Percentiles rank a stretch among this genome's conserved stretches.
phyloP scores from a whole-genome alignment of 441 rosid genomes.

The Isatis lusitanica region DNA sequence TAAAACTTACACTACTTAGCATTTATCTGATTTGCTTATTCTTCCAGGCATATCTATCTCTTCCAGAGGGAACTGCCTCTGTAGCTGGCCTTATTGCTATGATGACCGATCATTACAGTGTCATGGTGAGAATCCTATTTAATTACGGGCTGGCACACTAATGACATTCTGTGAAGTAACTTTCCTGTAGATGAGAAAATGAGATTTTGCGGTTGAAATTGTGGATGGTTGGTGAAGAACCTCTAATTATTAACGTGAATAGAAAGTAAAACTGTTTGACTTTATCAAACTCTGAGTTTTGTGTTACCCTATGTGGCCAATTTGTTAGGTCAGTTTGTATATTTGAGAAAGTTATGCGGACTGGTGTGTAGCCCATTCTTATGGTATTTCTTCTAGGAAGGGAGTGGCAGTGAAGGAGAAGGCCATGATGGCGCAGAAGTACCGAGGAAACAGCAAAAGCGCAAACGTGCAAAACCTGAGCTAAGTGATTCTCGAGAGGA shows the following conservation, averaged over 20 bases:
- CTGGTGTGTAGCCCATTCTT: conserved; percentile 11
- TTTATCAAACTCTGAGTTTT: neutral
- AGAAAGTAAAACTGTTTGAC: neutral
- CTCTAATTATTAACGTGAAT: neutral
- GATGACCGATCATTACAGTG: conserved; percentile 93
- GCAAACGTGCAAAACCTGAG: conserved; percentile 58
- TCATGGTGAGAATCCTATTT: conserved; percentile 54
- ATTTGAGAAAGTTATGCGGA: neutral
- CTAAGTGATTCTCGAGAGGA: conserved; percentile 53
- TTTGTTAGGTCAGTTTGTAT: conserved; percentile 5
- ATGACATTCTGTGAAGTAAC: neutral
- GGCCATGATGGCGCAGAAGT: conserved; percentile 48
- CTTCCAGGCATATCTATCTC: conserved; percentile 85
- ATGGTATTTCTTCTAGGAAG: conserved; percentile 49
- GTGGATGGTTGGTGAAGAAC: neutral
- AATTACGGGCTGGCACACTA: neutral
- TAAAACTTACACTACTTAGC: neutral
- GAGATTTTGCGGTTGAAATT: conserved; percentile 4
- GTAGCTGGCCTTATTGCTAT: conserved; percentile 91
- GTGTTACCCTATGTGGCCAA: neutral
- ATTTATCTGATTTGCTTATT: conserved; percentile 2
- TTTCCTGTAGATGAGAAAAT: neutral
- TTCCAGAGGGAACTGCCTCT: conserved; percentile 90
- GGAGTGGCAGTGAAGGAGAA: conserved; percentile 74
- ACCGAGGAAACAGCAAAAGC: conserved; percentile 51